Base-by-base conservation (phyloP, 2,329 filamentous ascomycete species). In the Arthrobotrys pseudoclavata region DNA sequence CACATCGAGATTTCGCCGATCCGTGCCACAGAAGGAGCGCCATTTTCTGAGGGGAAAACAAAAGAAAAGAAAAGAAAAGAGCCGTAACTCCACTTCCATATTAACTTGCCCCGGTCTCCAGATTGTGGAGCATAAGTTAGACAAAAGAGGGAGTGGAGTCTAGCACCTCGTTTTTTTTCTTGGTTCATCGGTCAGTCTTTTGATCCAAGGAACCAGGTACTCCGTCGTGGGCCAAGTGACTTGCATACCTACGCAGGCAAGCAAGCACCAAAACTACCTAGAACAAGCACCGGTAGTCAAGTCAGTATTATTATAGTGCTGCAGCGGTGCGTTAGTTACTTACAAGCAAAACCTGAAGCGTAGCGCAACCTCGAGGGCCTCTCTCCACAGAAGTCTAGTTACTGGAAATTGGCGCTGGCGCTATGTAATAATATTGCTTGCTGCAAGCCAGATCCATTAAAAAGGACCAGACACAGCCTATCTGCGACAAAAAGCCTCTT, bases 381-480 rank as follows among this genome's bases (percentile, higher is more conserved):
- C 53, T 60, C 53, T 37, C 26, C 29, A 40, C 70, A 60, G 55
- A 60, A 60, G 18, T 57, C 48, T 37, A 57, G 1, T 50, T 57
- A 52, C 60, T 63, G 71, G 71, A 76, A 69, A 76, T 69, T 69
- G 71, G 71, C 64, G 71, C 71, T 69, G 71, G 71, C 71, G 71
- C 71, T 76, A 69, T 76, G 71, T 76, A 76, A 76, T 76, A 64
- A 76, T 69, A 69, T 50, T 75, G 62, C 62, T 67, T 48, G 63
- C 52, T 57, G 70, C 63, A 62, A 45, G 63, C 48, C 64, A 76
- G 64, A 76, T 76, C 64, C 71, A 40, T 76, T 76, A 76, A 76
- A 76, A 76, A 76, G 71, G 71, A 76, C 71, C 55, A 76, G 71
- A 69, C 71, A 69, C 71, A 76, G 71, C 71, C 71, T 76, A 69